Evolutionary conservation across 1,139 yeast species (phyloP).

Genomic region (Pichia sp.): DNA sequence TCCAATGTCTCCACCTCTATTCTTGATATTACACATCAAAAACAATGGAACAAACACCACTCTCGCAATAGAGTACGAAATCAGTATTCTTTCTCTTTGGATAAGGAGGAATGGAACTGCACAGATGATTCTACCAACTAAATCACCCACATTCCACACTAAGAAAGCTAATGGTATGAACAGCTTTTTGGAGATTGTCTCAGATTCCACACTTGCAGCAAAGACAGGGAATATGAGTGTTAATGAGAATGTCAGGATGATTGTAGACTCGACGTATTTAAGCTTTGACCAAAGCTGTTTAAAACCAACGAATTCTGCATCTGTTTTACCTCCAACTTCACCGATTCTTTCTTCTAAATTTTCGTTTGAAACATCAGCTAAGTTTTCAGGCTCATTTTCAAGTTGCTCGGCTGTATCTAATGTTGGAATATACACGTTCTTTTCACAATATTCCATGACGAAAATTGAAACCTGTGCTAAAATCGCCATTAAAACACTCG

Average conservation of each 20-base stretch:
- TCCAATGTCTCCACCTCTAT: conserved; percentile 43
- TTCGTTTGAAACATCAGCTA: conserved; percentile 3
- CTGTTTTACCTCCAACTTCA: background rate
- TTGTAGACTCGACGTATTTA: conserved; percentile 61
- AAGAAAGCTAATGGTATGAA: conserved; percentile 79
- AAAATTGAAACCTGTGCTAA: conserved; percentile 38
- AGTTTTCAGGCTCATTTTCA: conserved; percentile 1
- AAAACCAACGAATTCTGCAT: conserved; percentile 30
- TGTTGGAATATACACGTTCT: background rate
- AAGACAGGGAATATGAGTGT: conserved; percentile 88
- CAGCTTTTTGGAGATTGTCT: conserved; percentile 41
- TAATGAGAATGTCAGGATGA: conserved; percentile 71
- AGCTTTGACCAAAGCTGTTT: conserved; percentile 55
- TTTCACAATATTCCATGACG: conserved; percentile 33
- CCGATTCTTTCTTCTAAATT: conserved; percentile 4
- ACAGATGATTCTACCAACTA: conserved; percentile 72
- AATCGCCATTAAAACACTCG: conserved; percentile 63
- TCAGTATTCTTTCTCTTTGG: conserved; percentile 39
- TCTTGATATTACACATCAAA: conserved; percentile 63
- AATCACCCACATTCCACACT: conserved; percentile 88
- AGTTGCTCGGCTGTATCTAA: conserved; percentile 9
- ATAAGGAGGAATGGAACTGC: conserved; percentile 47
- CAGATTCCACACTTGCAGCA: conserved; percentile 67
- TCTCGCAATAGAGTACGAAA: conserved; percentile 54
- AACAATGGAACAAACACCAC: conserved; percentile 60